These are phyloP conservation scores for Coprinellus aureogranulatus DNA, from an alignment of 768 basidiomycete species.

Conservation along the genomic window DNA sequence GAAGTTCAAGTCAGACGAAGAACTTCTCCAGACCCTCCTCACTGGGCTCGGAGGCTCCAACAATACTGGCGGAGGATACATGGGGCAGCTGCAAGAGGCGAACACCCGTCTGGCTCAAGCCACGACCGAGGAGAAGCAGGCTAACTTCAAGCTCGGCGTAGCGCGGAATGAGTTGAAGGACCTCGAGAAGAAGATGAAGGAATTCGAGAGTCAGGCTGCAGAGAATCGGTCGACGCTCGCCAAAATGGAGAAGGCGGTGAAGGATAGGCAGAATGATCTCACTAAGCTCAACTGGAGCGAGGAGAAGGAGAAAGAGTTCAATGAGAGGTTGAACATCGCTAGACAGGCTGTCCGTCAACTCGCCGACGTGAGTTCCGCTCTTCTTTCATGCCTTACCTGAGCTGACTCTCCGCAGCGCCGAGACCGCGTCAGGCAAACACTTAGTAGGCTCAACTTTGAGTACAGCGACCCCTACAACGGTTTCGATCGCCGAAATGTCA, in stretches of 20 bases:
- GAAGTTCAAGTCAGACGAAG: slow-evolving; percentile 73
- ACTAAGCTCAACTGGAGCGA: slow-evolving; percentile 71
- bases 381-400: background rate
- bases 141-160: slow-evolving; percentile 70
- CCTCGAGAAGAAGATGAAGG: slow-evolving; percentile 78
- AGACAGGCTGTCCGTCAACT: slow-evolving; percentile 53
- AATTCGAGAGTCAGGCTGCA: slow-evolving; percentile 79
- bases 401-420: slow-evolving; percentile 47
- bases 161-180: slow-evolving; percentile 73
- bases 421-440: slow-evolving; percentile 61
- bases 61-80: slow-evolving; percentile 82
- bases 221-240: slow-evolving; percentile 72
- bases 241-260: slow-evolving; percentile 54
- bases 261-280: slow-evolving; percentile 50
- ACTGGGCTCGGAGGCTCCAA: slow-evolving; percentile 83
- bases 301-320: slow-evolving; percentile 63
- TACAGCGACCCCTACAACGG: slow-evolving; percentile 72
- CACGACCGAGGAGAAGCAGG: slow-evolving; percentile 81
- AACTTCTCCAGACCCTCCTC: slow-evolving; percentile 90
- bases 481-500: slow-evolving; percentile 85
- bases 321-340: slow-evolving; percentile 49
- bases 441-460: slow-evolving; percentile 78
- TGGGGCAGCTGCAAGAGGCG: slow-evolving; percentile 92
- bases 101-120: slow-evolving; percentile 72
- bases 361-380: slow-evolving; percentile 52